Base-by-base conservation (phyloP, 192 early-diverging fungal species). In the Paraglomus brasilianum region DNA sequence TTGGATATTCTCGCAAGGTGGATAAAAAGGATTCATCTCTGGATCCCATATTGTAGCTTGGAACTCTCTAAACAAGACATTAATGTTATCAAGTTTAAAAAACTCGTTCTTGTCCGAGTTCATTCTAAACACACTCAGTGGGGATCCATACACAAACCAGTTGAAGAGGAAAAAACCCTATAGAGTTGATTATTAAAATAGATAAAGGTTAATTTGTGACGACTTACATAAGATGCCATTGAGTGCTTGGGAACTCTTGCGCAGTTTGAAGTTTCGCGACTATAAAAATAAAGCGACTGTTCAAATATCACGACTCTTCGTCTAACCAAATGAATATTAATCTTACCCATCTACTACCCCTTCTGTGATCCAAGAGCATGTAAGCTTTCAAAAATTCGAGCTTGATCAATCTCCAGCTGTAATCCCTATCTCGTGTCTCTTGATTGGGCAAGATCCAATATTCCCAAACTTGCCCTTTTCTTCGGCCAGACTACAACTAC, bases 201-300 rank as follows among this genome's bases (percentile, higher is more conserved):
- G 3, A 30, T 30, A 30, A 30, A 30, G 3, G 30, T 30, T 30
- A 30, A 1, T 30, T 30, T 30, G 1, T 71, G 71, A 1, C 70
- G 58, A 0, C 74, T 71, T 14, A 74, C 77, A 56, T 79, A 75
- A 4, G 77, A 75, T 2, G 77, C 77, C n/a, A 79, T 79, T n/a
- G 77, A 71, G 30, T 73, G 61, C 21, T 74, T 71, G n/a, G 75
- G 38, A 59, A 79, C 66, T 73, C 64, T 46, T 72, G 72, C 9
- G 77, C 74, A 10, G 60, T 62, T 46, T 75, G 68, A 5, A 79
- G 52, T 48, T 71, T 71, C 73, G 67, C 30, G 56, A 9, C 77
- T 79, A 49, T 64, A 45, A 30, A 14, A 1, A 42, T 19, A 9
- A 9, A 9, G 41, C 17, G 19, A 69, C 30, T 30, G 30, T 30